Conservation (phyloP, 2,329 filamentous ascomycete species). For the Fusarium algeriense region DNA sequence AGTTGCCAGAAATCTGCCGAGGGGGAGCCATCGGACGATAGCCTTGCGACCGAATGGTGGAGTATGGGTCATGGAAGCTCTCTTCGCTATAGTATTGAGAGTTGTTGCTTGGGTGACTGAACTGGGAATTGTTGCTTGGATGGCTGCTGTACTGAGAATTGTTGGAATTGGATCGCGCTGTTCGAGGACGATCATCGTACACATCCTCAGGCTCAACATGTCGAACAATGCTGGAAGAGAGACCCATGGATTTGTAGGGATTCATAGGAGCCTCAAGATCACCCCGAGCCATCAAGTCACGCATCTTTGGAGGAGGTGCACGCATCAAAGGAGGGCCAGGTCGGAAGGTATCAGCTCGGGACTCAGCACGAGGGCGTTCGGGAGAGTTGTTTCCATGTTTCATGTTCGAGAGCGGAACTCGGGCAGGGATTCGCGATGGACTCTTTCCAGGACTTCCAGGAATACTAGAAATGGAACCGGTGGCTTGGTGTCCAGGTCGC, state of each 20-base stretch:
- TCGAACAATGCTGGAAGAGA: constrained; percentile 68
- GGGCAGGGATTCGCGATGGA: constrained; percentile 72
- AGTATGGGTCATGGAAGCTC: constrained; percentile 53
- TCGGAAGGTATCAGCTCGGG: constrained; percentile 61
- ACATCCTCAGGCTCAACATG: constrained; percentile 82
- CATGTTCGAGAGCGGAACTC: constrained; percentile 76
- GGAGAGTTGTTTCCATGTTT: constrained; percentile 83
- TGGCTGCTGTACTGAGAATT: constrained; percentile 51
- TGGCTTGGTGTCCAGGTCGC: constrained; percentile 43
- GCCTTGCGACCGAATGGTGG: constrained; percentile 56
- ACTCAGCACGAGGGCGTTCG: constrained; percentile 70
- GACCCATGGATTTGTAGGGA: constrained; percentile 61
- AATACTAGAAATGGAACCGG: constrained; percentile 39
- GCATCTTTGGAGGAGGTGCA: constrained; percentile 91
- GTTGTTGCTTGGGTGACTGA: constrained; percentile 32
- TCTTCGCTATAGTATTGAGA: constrained; percentile 54
- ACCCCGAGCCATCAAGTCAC: constrained; percentile 73
- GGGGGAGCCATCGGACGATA: constrained; percentile 58
- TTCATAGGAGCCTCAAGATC: constrained; percentile 65
- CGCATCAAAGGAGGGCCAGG: constrained; percentile 67
- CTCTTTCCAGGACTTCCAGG: constrained; percentile 52
- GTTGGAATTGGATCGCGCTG: constrained; percentile 56
- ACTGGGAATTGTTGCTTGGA: constrained; percentile 51
- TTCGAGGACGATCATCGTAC: constrained; percentile 74
- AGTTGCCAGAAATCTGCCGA: constrained; percentile 75